Conservation (phyloP, 1,139 yeast genomes). For the Saccharomyces hybrid region DNA sequence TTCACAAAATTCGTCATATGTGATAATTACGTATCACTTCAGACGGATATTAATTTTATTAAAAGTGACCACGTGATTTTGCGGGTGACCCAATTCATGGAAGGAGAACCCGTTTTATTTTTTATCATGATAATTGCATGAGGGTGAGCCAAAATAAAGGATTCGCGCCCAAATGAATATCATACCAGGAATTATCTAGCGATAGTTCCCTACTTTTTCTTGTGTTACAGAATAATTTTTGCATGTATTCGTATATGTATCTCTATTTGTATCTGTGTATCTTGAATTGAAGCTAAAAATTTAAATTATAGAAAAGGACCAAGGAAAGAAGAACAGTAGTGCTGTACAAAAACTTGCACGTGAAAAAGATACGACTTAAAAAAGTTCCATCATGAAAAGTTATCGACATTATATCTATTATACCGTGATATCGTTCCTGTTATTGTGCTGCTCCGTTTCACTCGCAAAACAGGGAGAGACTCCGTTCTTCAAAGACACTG, state of each 20-base stretch:
- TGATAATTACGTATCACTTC: no score
- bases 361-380: neutral
- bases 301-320: neutral
- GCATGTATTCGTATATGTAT: neutral
- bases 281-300: neutral
- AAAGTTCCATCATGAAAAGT: neutral
- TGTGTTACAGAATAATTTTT: neutral
- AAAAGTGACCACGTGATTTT: neutral
- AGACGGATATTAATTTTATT: neutral
- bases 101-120: neutral
- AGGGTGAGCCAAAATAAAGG: conserved; percentile 1
- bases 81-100: neutral
- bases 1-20: no score
- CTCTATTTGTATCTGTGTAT: neutral
- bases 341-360: neutral
- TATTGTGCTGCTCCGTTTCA: neutral
- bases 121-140: neutral
- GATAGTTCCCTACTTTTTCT: neutral
- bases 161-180: neutral
- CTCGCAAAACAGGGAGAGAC: neutral
- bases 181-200: neutral
- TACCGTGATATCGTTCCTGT: neutral
- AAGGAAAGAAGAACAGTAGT: neutral
- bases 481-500: neutral
- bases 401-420: neutral